Conservation (phyloP, 2,329 filamentous ascomycete species). For the Cladophialophora psammophila region DNA sequence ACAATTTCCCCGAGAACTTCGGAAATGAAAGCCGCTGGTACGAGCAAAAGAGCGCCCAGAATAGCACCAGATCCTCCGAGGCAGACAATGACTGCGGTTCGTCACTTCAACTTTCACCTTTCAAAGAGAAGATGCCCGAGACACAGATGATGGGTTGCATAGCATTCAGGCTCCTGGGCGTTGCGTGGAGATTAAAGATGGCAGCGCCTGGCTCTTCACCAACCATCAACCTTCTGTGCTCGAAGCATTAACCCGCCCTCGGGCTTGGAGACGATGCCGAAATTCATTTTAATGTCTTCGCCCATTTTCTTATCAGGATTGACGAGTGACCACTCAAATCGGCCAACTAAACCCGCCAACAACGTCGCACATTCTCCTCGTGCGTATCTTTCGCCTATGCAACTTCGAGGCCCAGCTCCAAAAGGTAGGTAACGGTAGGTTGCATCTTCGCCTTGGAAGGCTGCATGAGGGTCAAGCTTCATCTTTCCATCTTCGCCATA, state of each 20-base stretch:
- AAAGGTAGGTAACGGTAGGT: conserved; percentile 80
- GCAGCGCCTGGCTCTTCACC: conserved; percentile 10
- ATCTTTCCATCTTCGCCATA: conserved; percentile 39
- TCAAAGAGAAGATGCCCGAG: not conserved
- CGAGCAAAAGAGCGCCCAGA: not conserved
- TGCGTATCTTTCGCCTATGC: conserved; percentile 55
- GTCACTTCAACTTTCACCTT: not conserved
- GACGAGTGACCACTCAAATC: conserved; percentile 58
- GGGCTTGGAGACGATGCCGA: conserved; percentile 17
- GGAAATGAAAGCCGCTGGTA: not conserved
- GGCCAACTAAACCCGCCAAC: conserved; percentile 75
- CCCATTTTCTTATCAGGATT: conserved; percentile 18
- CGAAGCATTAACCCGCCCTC: conserved; percentile 18
- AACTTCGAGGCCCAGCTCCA: conserved; percentile 65
- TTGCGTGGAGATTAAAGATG: not conserved
- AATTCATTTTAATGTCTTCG: conserved; percentile 20
- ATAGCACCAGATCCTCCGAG: not conserved
- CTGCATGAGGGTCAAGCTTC: conserved; percentile 46
- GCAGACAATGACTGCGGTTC: not conserved
- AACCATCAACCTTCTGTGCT: conserved; percentile 16
- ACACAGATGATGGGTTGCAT: not conserved
- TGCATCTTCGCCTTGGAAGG: conserved; percentile 70
- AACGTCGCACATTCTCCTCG: conserved; percentile 85
- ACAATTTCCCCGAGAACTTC: not conserved
- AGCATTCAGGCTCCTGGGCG: not conserved